phyloP scores from a whole-genome alignment of 1,284 basidiomycete species.

The Anthracocystis setariae region DNA sequence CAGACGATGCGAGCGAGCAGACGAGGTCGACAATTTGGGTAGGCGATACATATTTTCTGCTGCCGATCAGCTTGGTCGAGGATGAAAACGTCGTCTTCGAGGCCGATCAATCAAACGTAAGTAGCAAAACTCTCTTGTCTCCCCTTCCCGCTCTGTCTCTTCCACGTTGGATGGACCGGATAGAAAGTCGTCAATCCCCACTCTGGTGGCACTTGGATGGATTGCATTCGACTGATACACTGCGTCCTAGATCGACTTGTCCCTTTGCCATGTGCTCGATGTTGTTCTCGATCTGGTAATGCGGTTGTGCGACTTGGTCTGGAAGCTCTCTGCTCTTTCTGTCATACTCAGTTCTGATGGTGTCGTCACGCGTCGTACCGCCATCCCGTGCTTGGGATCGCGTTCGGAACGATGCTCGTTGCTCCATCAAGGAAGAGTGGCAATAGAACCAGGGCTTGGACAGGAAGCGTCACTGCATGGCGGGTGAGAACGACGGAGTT shows the following conservation, averaged over 20 bases:
- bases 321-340: background rate
- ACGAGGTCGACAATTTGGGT: slow-evolving; percentile 27
- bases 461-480: background rate
- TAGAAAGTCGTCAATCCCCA: slow-evolving; percentile 38
- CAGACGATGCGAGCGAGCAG: background rate
- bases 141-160: background rate
- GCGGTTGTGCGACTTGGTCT: background rate
- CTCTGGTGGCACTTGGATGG: background rate
- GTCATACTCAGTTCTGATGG: background rate
- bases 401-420: slow-evolving; percentile 2
- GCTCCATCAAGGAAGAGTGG: background rate
- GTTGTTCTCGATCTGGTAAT: background rate
- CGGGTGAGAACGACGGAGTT: background rate
- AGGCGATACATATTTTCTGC: slow-evolving; percentile 36
- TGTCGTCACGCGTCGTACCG: slow-evolving; percentile 25
- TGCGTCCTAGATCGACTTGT: slow-evolving; percentile 30
- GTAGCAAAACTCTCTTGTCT: slow-evolving; percentile 4
- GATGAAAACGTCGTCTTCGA: background rate
- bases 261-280: background rate
- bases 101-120: slow-evolving; percentile 6
- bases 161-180: slow-evolving; percentile 37
- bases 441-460: background rate
- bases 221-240: slow-evolving; percentile 43
- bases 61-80: background rate
- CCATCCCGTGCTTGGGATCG: slow-evolving; percentile 9